Evolutionary conservation across 2,329 filamentous ascomycete species (phyloP).

Genomic region (Ustulina deusta): DNA sequence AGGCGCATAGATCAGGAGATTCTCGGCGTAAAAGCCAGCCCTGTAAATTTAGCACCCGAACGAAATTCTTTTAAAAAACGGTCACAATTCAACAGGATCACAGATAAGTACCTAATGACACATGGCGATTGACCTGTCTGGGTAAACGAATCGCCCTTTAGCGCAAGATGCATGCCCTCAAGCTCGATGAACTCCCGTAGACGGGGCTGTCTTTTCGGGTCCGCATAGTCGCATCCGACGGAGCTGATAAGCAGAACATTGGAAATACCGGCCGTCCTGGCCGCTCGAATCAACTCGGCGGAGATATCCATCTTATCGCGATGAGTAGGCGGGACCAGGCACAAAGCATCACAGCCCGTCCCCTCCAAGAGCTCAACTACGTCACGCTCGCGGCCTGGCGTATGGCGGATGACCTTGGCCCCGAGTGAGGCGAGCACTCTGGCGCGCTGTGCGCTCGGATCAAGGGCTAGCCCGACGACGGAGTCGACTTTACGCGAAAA

Average conservation of each 20-base stretch:
- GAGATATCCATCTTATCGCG: slow-evolving; percentile 60
- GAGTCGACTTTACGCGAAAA: slow-evolving; percentile 58
- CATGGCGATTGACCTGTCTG: slow-evolving; percentile 56
- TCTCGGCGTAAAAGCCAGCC: slow-evolving; percentile 64
- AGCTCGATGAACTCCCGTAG: slow-evolving; percentile 65
- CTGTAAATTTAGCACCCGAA: slow-evolving; percentile 44
- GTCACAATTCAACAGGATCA: too few species aligned
- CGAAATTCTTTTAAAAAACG: neutral
- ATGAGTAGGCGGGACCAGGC: slow-evolving; percentile 62
- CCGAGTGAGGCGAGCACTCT: slow-evolving; percentile 57
- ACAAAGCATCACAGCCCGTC: slow-evolving; percentile 60
- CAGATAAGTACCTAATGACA: slow-evolving; percentile 54
- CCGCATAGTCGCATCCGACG: slow-evolving; percentile 63
- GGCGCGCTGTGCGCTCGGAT: slow-evolving; percentile 51
- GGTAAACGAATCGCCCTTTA: slow-evolving; percentile 58
- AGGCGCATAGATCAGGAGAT: slow-evolving; percentile 60
- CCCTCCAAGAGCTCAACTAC: slow-evolving; percentile 56
- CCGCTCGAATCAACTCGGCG: slow-evolving; percentile 58
- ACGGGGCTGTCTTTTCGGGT: slow-evolving; percentile 60
- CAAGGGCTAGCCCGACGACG: slow-evolving; percentile 56
- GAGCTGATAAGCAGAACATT: slow-evolving; percentile 63
- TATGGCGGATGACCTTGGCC: slow-evolving; percentile 57
- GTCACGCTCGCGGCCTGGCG: slow-evolving; percentile 55
- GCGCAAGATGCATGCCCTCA: slow-evolving; percentile 56
- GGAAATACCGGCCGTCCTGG: slow-evolving; percentile 58